Conservation (phyloP, 192 early-diverging fungal genomes). For the Chytriomyces sp. region DNA sequence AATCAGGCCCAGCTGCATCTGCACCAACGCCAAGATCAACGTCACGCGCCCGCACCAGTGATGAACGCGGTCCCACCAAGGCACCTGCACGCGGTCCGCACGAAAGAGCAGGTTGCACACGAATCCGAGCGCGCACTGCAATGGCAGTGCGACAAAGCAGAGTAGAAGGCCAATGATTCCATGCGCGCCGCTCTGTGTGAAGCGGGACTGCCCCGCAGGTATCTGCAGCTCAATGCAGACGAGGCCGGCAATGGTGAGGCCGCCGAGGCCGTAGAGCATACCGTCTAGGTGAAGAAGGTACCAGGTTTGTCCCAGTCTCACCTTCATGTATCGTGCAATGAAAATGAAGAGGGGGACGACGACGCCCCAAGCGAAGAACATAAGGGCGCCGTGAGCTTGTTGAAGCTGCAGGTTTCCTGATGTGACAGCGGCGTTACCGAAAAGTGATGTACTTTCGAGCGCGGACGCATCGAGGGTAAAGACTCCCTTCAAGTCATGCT, state of each 20-base stretch:
- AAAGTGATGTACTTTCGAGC: neutral
- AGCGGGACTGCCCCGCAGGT: neutral
- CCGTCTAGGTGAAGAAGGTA: constrained; percentile 40
- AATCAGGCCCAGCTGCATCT: constrained; percentile 14
- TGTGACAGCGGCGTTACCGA: neutral
- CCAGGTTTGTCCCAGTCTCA: constrained; percentile 43
- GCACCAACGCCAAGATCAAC: neutral
- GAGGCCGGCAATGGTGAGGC: constrained; percentile 13
- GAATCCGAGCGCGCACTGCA: constrained; percentile 45
- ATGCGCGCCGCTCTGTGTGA: neutral
- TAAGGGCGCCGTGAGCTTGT: constrained; percentile 42
- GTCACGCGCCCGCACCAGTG: neutral
- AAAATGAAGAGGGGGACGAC: constrained; percentile 28
- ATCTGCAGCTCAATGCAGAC: constrained; percentile 25
- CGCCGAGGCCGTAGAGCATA: constrained; percentile 19
- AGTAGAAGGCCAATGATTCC: constrained; percentile 11
- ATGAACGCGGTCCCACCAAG: constrained; percentile 41
- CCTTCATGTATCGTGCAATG: constrained; percentile 44
- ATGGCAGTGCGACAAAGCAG: constrained; percentile 25
- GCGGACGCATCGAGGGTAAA: constrained; percentile 22
- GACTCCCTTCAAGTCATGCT: constrained; percentile 22
- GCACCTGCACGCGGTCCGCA: constrained; percentile 25
- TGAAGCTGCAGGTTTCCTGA: neutral
- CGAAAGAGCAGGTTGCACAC: constrained; percentile 32
- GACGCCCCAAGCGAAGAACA: constrained; percentile 51